These are phyloP conservation scores for Sclerotinia sclerotiorum DNA, from an alignment of 2,329 filamentous ascomycete genomes.

Conservation along the genomic window DNA sequence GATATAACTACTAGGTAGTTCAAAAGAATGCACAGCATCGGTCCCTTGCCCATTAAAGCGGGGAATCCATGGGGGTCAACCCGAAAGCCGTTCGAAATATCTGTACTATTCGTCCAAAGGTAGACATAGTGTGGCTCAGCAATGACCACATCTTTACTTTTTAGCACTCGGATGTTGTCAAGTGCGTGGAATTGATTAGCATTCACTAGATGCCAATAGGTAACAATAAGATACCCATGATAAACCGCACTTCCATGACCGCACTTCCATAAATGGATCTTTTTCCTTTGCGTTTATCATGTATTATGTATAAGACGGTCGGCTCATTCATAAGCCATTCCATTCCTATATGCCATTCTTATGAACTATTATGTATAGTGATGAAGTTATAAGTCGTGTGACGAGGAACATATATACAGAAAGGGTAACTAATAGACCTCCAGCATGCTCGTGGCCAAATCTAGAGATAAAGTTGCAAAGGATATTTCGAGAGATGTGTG, in stretches of 20 bases:
- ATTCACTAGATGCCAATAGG: not conserved
- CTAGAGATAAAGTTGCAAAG: constrained; percentile 6
- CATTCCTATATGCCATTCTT: not conserved
- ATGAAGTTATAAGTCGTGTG: constrained; percentile 5
- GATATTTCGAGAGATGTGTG: constrained; percentile 13
- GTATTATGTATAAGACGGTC: not conserved
- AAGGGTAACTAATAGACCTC: not conserved
- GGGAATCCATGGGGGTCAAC: not conserved
- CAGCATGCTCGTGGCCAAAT: constrained; percentile 14
- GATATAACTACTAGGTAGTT: not conserved
- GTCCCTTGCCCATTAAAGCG: not conserved
- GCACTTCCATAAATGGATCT: not conserved
- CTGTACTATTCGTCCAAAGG: not conserved
- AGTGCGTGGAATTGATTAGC: constrained; percentile 6
- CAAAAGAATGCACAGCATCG: constrained; percentile 6
- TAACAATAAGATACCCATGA: not conserved
- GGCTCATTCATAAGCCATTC: not conserved
- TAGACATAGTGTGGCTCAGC: constrained; percentile 5
- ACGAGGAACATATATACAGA: not conserved
- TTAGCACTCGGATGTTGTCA: constrained; percentile 1
- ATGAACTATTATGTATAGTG: not conserved
- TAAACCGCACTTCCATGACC: not conserved
- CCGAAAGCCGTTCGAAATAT: not conserved
- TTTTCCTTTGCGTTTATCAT: not conserved
- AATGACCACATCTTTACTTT: constrained; percentile 2